Evolutionary conservation across 164 flowering plant species (phyloP).

Genomic region (Stephania yunnanensis): DNA sequence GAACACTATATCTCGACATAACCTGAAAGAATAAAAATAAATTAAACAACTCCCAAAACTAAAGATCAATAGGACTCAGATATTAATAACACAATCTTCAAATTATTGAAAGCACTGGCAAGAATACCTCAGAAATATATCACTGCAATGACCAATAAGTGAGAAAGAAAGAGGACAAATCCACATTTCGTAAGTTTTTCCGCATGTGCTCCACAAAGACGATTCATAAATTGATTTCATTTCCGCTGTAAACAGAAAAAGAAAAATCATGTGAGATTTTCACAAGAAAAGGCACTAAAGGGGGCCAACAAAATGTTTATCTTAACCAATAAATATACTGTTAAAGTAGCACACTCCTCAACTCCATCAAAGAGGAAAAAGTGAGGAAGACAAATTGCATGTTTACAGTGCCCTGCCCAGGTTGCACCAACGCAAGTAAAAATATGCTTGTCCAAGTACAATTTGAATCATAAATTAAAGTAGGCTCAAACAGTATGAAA

Average conservation of each 20-base stretch:
- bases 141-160: slow-evolving; percentile 59
- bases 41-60: background rate
- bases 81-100: background rate
- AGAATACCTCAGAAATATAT: slow-evolving; percentile 60
- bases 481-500: too few relatives aligned
- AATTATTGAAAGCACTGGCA: background rate
- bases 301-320: background rate
- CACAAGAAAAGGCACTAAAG: background rate
- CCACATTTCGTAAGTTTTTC: slow-evolving; percentile 81
- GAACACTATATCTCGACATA: slow-evolving; percentile 80
- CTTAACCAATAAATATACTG: background rate
- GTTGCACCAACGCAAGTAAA: too few relatives aligned
- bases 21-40: slow-evolving; percentile 34
- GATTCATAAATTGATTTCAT: slow-evolving; percentile 48
- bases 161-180: slow-evolving; percentile 72
- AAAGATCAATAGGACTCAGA: background rate
- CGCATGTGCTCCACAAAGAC: slow-evolving; percentile 60
- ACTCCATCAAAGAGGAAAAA: background rate
- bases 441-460: too few relatives aligned
- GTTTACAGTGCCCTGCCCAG: background rate
- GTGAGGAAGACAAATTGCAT: background rate
- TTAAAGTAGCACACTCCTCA: background rate
- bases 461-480: too few relatives aligned
- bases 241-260: slow-evolving; percentile 37
- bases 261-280: background rate